phyloP scores from a whole-genome alignment of 805 yeast species.

The Candida sithepensis region DNA sequence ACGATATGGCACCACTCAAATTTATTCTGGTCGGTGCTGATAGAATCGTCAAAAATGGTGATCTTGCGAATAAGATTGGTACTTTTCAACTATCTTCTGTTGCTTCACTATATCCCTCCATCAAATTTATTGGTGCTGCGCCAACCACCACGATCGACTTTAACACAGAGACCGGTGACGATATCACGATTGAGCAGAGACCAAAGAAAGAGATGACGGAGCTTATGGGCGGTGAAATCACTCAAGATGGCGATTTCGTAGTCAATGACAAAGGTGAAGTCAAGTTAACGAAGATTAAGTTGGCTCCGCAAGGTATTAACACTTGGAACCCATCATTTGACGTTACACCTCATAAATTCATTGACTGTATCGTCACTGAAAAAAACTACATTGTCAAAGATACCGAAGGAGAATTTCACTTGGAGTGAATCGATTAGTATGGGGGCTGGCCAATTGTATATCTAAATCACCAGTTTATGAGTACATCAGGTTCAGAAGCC shows the following conservation, averaged over 20 bases:
- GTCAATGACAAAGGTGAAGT: conserved; percentile 20
- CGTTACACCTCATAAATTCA: conserved; percentile 77
- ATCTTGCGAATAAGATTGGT: conserved; percentile 94
- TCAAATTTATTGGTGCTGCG: conserved; percentile 90
- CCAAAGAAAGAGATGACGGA: conserved; percentile 75
- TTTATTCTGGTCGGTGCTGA: conserved; percentile 95
- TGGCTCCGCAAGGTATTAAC: conserved; percentile 78
- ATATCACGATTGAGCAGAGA: conserved; percentile 83
- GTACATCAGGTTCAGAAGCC: too few species aligned
- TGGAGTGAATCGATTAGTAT: conserved; percentile 7
- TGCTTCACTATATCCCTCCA: conserved; percentile 58
- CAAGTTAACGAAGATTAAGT: conserved; percentile 51
- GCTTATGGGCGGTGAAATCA: conserved; percentile 63
- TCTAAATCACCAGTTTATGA: too few species aligned
- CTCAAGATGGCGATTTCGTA: conserved; percentile 29
- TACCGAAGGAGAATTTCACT: conserved; percentile 42
- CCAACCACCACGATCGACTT: conserved; percentile 89
- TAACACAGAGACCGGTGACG: conserved; percentile 61
- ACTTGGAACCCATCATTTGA: conserved; percentile 98
- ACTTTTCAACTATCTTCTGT: conserved; percentile 83
- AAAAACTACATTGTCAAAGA: conserved; percentile 53
- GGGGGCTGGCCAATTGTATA: too few species aligned
- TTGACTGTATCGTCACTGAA: conserved; percentile 91
- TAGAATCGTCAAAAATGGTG: conserved; percentile 89
- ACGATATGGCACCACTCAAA: conserved; percentile 61